A percentile compares a stretch with the other conserved stretches of the same genome.
These are phyloP conservation scores for Rhizoclosmatium sp. DNA, from an alignment of 192 early-diverging fungal genomes.

Conservation along the genomic window DNA sequence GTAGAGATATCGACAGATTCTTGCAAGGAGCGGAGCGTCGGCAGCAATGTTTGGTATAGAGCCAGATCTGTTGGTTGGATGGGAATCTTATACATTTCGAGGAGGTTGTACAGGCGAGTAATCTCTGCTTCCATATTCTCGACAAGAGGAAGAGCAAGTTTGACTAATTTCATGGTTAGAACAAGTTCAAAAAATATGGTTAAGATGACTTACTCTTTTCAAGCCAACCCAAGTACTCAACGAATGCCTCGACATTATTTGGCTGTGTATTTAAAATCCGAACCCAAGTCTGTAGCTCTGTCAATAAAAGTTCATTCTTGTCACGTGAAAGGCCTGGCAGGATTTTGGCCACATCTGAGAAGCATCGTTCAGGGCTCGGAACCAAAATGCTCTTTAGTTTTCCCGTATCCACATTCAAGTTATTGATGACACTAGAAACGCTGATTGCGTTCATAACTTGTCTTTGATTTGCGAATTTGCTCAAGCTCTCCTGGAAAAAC, in stretches of 20 bases:
- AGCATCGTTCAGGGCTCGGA: constrained; percentile 69
- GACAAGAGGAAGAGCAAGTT: constrained; percentile 50
- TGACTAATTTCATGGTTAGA: constrained; percentile 43
- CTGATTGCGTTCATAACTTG: constrained; percentile 58
- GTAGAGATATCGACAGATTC: constrained; percentile 64
- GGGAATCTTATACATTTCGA: constrained; percentile 59
- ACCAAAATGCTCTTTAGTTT: constrained; percentile 61
- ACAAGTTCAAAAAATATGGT: not conserved
- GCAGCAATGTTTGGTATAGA: constrained; percentile 64
- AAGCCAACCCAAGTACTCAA: constrained; percentile 69
- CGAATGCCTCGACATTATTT: constrained; percentile 63
- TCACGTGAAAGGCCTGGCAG: constrained; percentile 63
- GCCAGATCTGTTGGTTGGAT: constrained; percentile 69
- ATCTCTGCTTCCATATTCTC: constrained; percentile 60
- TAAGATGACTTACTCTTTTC: constrained; percentile 56
- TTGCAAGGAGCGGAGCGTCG: constrained; percentile 62
- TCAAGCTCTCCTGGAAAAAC: constrained; percentile 59
- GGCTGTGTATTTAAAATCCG: constrained; percentile 61
- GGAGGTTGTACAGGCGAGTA: constrained; percentile 53
- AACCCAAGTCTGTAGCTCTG: constrained; percentile 67
- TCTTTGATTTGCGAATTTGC: constrained; percentile 56
- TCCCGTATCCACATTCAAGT: constrained; percentile 61
- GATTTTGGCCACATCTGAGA: constrained; percentile 61
- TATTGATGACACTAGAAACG: constrained; percentile 53
- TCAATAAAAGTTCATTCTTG: constrained; percentile 67